These are phyloP conservation scores for Bonia amplexicaulis DNA, from an alignment of 176 grass and related monocot species.

Conservation along the genomic window DNA sequence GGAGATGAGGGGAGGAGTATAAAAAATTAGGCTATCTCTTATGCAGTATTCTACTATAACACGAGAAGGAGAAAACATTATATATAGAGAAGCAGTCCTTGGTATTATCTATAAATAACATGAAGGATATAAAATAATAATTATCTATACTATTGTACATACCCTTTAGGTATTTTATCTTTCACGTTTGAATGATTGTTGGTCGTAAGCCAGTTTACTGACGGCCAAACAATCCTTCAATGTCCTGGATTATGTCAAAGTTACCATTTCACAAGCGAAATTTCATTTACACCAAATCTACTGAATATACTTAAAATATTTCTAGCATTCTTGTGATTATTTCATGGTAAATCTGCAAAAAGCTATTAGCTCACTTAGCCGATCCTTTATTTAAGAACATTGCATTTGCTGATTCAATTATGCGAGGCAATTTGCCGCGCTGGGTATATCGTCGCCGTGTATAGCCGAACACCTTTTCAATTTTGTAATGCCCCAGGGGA, in stretches of 20 bases:
- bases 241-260: neutral
- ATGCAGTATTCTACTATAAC: too few relatives aligned
- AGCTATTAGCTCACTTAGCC: neutral
- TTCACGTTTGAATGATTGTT: neutral
- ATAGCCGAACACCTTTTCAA: constrained; percentile 14
- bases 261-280: neutral
- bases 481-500: constrained; percentile 20
- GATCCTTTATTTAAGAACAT: neutral
- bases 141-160: too few relatives aligned
- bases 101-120: too few relatives aligned
- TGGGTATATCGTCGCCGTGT: neutral
- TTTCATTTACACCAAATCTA: neutral
- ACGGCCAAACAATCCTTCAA: neutral
- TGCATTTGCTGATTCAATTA: neutral
- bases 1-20: too few relatives aligned
- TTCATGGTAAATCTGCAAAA: neutral
- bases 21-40: too few relatives aligned
- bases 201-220: neutral
- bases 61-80: too few relatives aligned
- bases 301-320: neutral
- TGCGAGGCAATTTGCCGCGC: neutral
- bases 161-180: neutral
- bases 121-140: too few relatives aligned
- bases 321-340: neutral
- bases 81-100: too few relatives aligned